phyloP scores from a whole-genome alignment of 108 stramenopile genomes.

The Phaeodactylum tricornutum region DNA sequence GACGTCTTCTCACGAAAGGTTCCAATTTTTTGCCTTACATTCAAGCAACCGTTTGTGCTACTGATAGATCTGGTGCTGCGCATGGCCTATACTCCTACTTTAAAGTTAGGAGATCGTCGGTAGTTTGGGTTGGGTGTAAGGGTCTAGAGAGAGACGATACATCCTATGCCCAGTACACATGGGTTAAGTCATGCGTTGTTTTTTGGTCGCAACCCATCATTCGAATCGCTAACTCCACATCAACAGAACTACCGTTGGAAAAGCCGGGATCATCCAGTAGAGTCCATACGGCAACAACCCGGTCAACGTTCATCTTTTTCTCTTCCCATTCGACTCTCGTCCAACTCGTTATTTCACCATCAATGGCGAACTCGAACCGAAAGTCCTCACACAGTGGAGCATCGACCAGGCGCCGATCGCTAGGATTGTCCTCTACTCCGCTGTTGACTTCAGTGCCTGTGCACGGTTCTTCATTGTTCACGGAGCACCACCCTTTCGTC shows the following conservation, averaged over 20 bases:
- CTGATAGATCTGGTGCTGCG: no score
- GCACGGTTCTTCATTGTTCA: conserved; percentile 21
- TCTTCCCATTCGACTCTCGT: conserved; percentile 29
- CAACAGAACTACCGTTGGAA: conserved; percentile 18
- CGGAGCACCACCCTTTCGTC: conserved; percentile 28
- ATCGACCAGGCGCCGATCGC: background rate
- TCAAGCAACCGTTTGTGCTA: no score
- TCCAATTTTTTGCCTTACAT: no score
- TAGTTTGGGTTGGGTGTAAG: no score
- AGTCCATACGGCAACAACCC: conserved; percentile 31
- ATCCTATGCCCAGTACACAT: conserved; percentile 81
- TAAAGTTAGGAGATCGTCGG: no score
- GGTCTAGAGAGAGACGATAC: no score
- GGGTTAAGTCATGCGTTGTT: conserved; percentile 36
- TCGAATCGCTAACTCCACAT: conserved; percentile 57
- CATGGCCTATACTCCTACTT: no score
- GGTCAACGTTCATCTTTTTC: conserved; percentile 16
- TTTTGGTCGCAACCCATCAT: conserved; percentile 21
- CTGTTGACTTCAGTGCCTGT: background rate
- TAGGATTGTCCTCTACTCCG: conserved; percentile 8
- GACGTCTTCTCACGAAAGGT: no score
- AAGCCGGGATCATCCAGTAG: conserved; percentile 51
- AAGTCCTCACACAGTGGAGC: conserved; percentile 32
- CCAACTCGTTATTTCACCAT: conserved; percentile 41
- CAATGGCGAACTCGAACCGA: conserved; percentile 56